Conservation (phyloP, 2,329 filamentous ascomycete genomes). For the Fulvia fulva region DNA sequence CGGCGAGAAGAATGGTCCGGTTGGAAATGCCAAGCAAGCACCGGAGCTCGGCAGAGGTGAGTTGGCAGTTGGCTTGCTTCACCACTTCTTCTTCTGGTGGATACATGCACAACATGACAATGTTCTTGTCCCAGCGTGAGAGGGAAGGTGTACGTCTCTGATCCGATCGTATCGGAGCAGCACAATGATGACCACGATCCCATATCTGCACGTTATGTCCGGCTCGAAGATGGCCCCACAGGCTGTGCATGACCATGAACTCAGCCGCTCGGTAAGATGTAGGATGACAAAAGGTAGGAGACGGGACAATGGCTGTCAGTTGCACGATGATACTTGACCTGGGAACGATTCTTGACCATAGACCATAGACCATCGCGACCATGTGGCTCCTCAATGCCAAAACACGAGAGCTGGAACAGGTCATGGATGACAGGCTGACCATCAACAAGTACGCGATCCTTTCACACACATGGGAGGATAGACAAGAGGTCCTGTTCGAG, state of each 20-base stretch:
- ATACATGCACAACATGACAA: neutral
- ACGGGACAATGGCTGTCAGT: neutral
- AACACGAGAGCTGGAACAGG: conserved; percentile 4
- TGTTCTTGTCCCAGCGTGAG: too few relatives aligned
- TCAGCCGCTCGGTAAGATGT: neutral
- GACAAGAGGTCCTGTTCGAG: conserved; percentile 10
- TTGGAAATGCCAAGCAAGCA: neutral
- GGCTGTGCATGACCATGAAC: neutral
- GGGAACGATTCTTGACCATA: neutral
- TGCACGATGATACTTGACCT: neutral
- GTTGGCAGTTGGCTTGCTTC: too few relatives aligned
- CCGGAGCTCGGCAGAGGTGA: neutral
- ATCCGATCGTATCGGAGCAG: too few relatives aligned
- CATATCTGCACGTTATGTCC: neutral
- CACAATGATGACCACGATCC: too few relatives aligned
- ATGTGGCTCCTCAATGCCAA: conserved; percentile 13
- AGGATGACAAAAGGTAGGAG: neutral
- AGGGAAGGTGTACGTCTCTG: too few relatives aligned
- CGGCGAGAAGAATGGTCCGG: too few relatives aligned
- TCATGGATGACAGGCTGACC: conserved; percentile 1
- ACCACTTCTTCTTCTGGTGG: neutral
- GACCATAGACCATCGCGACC: neutral
- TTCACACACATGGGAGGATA: conserved; percentile 14
- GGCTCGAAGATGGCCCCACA: neutral
- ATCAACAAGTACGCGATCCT: conserved; percentile 12